Base-by-base conservation (phyloP, 768 basidiomycete genomes). In the Termitomyces titanicus region DNA sequence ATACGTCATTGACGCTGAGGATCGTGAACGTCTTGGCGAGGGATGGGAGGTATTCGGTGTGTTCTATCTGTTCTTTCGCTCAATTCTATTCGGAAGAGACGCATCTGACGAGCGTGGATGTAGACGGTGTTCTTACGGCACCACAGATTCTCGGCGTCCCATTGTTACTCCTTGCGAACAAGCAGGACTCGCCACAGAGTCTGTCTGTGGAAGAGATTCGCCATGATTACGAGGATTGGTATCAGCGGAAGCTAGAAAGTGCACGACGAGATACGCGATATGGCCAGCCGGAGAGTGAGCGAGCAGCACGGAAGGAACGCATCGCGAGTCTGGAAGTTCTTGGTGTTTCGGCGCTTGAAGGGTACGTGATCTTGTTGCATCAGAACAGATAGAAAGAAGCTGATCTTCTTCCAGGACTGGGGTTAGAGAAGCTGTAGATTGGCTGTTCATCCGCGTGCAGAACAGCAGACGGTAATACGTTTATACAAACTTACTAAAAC, bases 41-140 rank as follows among this genome's bases (percentile, higher is more conserved):
- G 92, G 93, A 15, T 98, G 96, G 96, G 90, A 93, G 60, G 95
- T 94, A 8, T 98, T 99, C 63, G 94, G 96, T 97, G 70, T 54
- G 90, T 71, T 22, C 33, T 48, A n/a, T 48, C 22, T 18, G 25
- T 29, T 2, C 43, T 29, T 29, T 11, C 10, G 5, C 15, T 46
- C 27, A 11, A 13, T 31, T 46, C 27, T 31, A 20, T 46, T 46
- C 45, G n/a, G 29, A 35, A 35, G 45, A 31, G 47, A 69, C n/a
- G 47, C 40, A 34, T 47, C 44, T 52, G 59, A 27, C 24, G 35
- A 35, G 48, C 67, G 69, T 64, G 47, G 53, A 35, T 56, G 47
- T 70, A 85, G 94, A 97, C 63, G 79, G 83, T 8, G 94, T 98
- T 6, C 82, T 97, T 15, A 91, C 89, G 15, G 85, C 90, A 1